Evolutionary conservation across 371 early-diverging fungal genomes (phyloP).

Genomic region (Rhizopus arrhizus): DNA sequence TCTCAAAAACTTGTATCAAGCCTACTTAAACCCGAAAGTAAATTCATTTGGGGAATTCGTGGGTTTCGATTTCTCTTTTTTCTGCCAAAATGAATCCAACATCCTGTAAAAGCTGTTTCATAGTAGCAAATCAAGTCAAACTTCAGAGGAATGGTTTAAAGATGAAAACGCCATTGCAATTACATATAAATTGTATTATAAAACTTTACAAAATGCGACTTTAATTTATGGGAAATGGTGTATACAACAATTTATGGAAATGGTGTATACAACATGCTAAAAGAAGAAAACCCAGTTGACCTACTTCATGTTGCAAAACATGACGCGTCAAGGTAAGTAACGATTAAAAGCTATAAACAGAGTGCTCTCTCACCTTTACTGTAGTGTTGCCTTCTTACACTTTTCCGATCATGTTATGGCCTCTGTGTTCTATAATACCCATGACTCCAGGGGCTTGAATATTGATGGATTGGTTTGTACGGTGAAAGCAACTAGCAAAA

Average conservation of each 20-base stretch:
- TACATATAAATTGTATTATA: no score
- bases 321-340: constrained; percentile 4
- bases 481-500: constrained; percentile 13
- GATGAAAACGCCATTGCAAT: constrained; percentile 1
- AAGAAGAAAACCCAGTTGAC: constrained; percentile 5
- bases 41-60: no score
- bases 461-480: constrained; percentile 12
- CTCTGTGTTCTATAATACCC: neutral
- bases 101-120: neutral
- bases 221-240: no score
- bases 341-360: constrained; percentile 6
- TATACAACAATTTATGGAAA: no score
- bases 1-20: no score
- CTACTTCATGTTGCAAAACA: constrained; percentile 1
- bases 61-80: no score
- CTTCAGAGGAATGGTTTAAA: constrained; percentile 8
- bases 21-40: no score
- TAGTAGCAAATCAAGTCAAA: neutral
- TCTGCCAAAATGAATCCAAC: constrained; percentile 5
- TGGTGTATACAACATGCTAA: constrained; percentile 4
- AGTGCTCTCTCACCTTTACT: constrained; percentile 6
- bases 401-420: constrained; percentile 9
- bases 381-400: constrained; percentile 12
- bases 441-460: constrained; percentile 7
- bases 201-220: no score